Evolutionary conservation across 2,329 filamentous ascomycete species (phyloP).

Genomic region (Alternaria sp.): DNA sequence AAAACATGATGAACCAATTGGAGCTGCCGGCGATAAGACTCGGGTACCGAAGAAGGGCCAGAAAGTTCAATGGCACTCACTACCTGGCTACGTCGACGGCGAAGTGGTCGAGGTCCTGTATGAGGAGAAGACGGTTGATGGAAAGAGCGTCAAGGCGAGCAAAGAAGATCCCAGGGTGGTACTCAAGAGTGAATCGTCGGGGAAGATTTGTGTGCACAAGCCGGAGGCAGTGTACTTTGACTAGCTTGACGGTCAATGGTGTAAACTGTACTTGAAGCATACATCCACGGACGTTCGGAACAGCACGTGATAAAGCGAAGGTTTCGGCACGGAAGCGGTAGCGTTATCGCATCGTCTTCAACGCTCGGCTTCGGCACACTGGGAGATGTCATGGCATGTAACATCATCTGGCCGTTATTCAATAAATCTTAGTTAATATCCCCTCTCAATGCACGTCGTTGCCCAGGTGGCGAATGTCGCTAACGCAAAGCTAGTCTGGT

Average conservation of each 20-base stretch:
- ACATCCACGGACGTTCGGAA: background rate
- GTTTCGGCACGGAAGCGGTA: background rate
- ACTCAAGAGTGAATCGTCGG: constrained; percentile 49
- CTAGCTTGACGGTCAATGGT: constrained; percentile 20
- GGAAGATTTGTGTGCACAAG: constrained; percentile 56
- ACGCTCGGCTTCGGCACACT: background rate
- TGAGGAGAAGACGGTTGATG: constrained; percentile 52
- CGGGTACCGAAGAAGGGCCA: constrained; percentile 55
- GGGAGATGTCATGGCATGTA: constrained; percentile 5
- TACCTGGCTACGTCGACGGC: constrained; percentile 52
- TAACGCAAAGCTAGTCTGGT: constrained; percentile 14
- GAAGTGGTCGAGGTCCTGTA: constrained; percentile 55
- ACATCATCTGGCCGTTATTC: constrained; percentile 3
- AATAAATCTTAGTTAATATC: constrained; percentile 9
- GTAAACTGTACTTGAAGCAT: background rate
- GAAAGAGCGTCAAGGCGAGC: constrained; percentile 53
- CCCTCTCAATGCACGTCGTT: background rate
- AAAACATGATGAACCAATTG: constrained; percentile 29
- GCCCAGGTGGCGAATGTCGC: constrained; percentile 13
- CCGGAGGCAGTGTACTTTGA: constrained; percentile 55
- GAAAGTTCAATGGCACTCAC: constrained; percentile 53
- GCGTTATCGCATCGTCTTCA: background rate
- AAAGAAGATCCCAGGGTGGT: constrained; percentile 56
- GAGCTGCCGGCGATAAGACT: constrained; percentile 43
- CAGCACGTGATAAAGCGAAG: constrained; percentile 1